A percentile compares a stretch with the other conserved stretches of the same genome.
These are phyloP conservation scores for Phytophthora multivora DNA, from an alignment of 352 stramenopile genomes.

Conservation along the genomic window DNA sequence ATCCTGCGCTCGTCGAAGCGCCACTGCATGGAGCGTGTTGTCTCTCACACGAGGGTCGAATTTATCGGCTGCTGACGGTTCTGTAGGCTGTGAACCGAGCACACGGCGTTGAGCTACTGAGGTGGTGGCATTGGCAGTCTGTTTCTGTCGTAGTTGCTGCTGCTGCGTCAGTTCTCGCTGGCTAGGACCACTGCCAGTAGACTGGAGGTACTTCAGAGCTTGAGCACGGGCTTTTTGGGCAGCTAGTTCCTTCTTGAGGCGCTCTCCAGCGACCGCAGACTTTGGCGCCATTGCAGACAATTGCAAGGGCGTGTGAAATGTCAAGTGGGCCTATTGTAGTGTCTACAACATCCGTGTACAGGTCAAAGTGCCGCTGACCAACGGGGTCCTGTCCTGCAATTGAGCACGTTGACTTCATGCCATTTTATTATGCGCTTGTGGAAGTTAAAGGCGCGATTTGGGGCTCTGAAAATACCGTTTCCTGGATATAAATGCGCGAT, in stretches of 20 bases:
- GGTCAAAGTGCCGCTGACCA: slow-evolving; percentile 3
- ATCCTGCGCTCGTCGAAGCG: slow-evolving; percentile 45
- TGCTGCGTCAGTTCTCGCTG: slow-evolving; percentile 67
- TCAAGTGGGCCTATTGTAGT: too few relatives aligned
- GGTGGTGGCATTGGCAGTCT: slow-evolving; percentile 51
- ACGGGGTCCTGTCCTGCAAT: slow-evolving; percentile 12
- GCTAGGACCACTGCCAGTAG: slow-evolving; percentile 68
- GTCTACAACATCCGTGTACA: not conserved
- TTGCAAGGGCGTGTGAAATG: too few relatives aligned
- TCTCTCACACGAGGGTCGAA: slow-evolving; percentile 60
- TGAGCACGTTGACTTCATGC: not conserved
- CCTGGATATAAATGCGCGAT: not conserved
- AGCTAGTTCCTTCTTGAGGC: slow-evolving; percentile 61
- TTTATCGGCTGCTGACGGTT: slow-evolving; percentile 18
- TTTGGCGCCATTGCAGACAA: slow-evolving; percentile 34
- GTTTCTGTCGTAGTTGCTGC: slow-evolving; percentile 58
- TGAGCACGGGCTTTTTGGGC: slow-evolving; percentile 67
- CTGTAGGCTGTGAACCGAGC: slow-evolving; percentile 20
- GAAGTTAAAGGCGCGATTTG: not conserved
- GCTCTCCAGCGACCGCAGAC: slow-evolving; percentile 27
- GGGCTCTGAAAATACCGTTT: slow-evolving; percentile 16
- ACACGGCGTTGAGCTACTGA: slow-evolving; percentile 46
- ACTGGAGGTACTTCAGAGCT: slow-evolving; percentile 64
- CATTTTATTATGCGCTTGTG: not conserved
- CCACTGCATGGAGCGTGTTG: slow-evolving; percentile 79